A percentile compares a stretch with the other conserved stretches of the same genome.
Evolutionary conservation across 352 stramenopile species (phyloP).

Genomic region (Lagenidium sp.): DNA sequence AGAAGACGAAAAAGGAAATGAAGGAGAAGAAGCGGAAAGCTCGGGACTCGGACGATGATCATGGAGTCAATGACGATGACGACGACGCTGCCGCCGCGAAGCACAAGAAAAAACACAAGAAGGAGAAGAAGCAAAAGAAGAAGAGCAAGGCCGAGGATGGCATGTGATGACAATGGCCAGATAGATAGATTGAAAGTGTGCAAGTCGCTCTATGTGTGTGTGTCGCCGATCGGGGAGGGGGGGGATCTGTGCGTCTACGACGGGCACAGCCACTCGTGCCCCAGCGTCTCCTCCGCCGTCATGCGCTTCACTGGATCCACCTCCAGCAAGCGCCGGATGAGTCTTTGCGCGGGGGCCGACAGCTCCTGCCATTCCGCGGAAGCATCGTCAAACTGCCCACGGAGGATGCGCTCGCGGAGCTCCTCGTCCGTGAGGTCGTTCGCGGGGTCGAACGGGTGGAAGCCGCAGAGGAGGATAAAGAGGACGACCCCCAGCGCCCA

Average conservation of each 20-base stretch:
- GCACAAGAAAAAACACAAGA: too few species aligned
- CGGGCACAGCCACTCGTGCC: constrained; percentile 15
- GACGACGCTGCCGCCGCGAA: too few species aligned
- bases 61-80: too few species aligned
- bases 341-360: constrained; percentile 11
- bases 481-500: constrained; percentile 26
- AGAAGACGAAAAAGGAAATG: constrained; percentile 4
- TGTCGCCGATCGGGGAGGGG: too few species aligned
- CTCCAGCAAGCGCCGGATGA: constrained; percentile 18
- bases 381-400: constrained; percentile 11
- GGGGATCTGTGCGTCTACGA: neutral
- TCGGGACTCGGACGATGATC: too few species aligned
- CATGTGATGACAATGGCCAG: neutral
- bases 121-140: constrained; percentile 9
- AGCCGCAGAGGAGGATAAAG: constrained; percentile 21
- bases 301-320: constrained; percentile 13
- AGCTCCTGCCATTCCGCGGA: constrained; percentile 18
- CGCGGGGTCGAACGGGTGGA: constrained; percentile 22
- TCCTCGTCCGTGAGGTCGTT: constrained; percentile 14
- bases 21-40: constrained; percentile 6
- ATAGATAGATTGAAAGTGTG: constrained; percentile 8
- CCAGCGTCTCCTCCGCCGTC: constrained; percentile 15
- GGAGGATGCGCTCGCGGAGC: constrained; percentile 11
- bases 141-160: constrained; percentile 1
- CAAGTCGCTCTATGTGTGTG: constrained; percentile 2